Base-by-base conservation (phyloP, 169 alveolate genomes). In the Plasmodium adleri region DNA sequence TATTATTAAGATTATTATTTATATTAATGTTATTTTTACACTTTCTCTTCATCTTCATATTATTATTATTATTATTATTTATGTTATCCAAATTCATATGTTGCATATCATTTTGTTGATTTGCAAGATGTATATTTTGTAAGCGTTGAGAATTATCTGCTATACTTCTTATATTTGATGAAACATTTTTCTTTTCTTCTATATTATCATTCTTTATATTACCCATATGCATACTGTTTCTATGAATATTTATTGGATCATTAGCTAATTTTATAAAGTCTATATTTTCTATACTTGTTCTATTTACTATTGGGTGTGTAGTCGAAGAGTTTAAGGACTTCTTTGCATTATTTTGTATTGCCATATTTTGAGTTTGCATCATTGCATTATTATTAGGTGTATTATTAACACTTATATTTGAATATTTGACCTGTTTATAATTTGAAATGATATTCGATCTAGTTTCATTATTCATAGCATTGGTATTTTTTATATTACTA, bases 241-340 rank as follows among this genome's bases (percentile, higher is more conserved):
- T 78, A 15, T 78, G 64, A 64, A 52, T 78, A 43, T 64, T 78
- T 17, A 78, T 24, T 22, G 78, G 28, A 15, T 78, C 89, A 78
- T 64, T 66, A 20, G 75, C 10, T 26, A 49, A 78, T 26, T 45
- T 15, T 24, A 66, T 26, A 28, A 43, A 12, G 7, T 78, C 89
- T 64, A 17, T 24, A 22, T 58, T 78, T 13, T 78, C 89, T 15
- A 78, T n/a, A 32, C 6, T 54, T 56, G 49, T 67, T 28, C 22
- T 64, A 24, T 78, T 78, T 2, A 59, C 24, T 2, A 64, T 32
- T 7, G 75, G 74, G 24, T 47, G 78, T 15, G 67, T 70, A 10
- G 45, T 32, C 22, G 89, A 71, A 54, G 26, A 58, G 47, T 66
- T 56, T 50, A 49, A 6, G 22, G 67, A 10, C 0, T 59, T 64